Percentiles rank a stretch among this genome's conserved stretches.
Conservation (phyloP, 176 grass and related monocot genomes). For the Themeda triandra region DNA sequence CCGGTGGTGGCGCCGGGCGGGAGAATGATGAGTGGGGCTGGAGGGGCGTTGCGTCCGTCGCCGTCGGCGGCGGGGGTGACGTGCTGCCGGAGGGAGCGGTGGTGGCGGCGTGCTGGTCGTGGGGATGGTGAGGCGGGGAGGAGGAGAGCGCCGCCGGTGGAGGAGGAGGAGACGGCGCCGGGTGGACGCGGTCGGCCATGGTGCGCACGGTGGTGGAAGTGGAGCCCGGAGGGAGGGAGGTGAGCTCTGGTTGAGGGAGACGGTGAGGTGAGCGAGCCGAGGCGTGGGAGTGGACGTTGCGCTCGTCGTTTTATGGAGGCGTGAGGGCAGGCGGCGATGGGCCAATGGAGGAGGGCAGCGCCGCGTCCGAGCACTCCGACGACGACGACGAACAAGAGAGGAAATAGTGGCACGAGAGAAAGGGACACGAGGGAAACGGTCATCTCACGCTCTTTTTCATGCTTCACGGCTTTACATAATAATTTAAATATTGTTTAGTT, state of each 20-base stretch:
- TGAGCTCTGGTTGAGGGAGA: too few relatives aligned
- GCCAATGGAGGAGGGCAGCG: not conserved
- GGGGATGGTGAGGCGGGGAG: not conserved
- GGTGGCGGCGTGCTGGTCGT: not conserved
- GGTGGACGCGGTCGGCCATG: conserved; percentile 55
- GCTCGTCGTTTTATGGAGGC: not conserved
- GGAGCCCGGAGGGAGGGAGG: not conserved
- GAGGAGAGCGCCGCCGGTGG: not conserved
- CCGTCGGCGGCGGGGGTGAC: not conserved
- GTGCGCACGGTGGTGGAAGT: not conserved
- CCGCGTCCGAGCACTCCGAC: not conserved
- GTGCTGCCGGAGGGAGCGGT: not conserved
- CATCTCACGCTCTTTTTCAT: not conserved
- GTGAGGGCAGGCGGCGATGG: not conserved
- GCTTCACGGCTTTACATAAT: not conserved
- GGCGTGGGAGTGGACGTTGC: not conserved
- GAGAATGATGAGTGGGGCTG: conserved; percentile 19
- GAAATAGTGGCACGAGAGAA: too few relatives aligned
- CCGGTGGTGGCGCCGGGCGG: not conserved
- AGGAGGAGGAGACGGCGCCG: not conserved
- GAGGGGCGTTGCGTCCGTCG: not conserved
- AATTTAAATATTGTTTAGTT: too few relatives aligned
- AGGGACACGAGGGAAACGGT: conserved; percentile 15
- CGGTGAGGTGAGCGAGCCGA: not conserved
- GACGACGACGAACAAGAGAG: too few relatives aligned